Base-by-base conservation (phyloP, 2,329 filamentous ascomycete genomes). In the Elsinoe necatrix region DNA sequence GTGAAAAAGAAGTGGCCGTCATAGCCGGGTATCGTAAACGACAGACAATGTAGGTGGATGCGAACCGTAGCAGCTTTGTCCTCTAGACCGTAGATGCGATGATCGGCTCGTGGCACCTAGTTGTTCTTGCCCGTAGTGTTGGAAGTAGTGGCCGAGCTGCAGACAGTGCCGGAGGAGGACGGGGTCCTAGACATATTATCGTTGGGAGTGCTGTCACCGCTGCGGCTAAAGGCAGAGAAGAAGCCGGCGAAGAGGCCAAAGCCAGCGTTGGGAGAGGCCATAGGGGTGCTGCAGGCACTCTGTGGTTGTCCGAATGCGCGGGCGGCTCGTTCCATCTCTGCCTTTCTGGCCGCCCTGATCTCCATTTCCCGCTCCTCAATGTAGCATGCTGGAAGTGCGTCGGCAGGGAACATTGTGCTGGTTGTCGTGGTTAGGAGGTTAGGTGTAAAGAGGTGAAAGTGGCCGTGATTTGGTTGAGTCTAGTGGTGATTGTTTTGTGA, bases 331-430 rank as follows among this genome's bases (percentile, higher is more conserved):
- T 56, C 54, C 23, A 56, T 47, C 20, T 56, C 54, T 23, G 41
- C 41, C 42, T 47, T 42, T 25, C 55, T 29, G 27, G 55, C 41
- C 29, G 42, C 58, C 16, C 35, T 45, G 14, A 57, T 57, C 48
- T 59, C 50, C 29, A 54, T 39, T 51, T 54, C 58, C 52, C 67
- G 66, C 58, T 67, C 66, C 50, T 68, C 67, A 60, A 61, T 62
- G 62, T 68, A 69, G 29, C 60, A 50, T n/a, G 66, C 58, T 9
- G 63, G 65, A 23, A 69, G 58, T 45, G 61, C 59, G 55, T 69
- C 67, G 60, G 63, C 62, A n/a, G 66, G 63, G 58, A 66, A 68
- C 66, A 69, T 68, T 23, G 25, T 65, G 57, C 48, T 35, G 37
- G 14, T 25, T 20, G 23, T 35, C 7, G 52, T 20, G n/a, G 12